phyloP scores from a whole-genome alignment of 116 monocot species.

The Posidonia oceanica region DNA sequence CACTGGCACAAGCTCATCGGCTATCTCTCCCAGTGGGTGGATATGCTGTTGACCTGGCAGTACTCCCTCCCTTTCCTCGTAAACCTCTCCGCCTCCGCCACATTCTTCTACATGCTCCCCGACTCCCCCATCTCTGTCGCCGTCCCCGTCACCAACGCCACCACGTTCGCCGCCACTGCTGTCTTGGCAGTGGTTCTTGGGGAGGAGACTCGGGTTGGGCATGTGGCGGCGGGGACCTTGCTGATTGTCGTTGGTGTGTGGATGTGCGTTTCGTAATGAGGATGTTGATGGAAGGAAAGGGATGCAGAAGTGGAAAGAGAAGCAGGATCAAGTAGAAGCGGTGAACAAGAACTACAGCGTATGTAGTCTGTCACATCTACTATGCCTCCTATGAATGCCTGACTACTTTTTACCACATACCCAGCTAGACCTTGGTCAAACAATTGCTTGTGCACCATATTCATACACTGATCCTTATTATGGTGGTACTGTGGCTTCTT shows the following conservation, averaged over 20 bases:
- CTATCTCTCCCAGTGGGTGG: conserved; percentile 27
- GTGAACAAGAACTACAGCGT: conserved; percentile 19
- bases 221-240: conserved; percentile 30
- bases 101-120: conserved; percentile 76
- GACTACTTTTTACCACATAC: conserved; percentile 36
- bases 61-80: conserved; percentile 72
- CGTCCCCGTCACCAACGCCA: conserved; percentile 94
- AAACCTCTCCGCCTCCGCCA: conserved; percentile 79
- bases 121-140: conserved; percentile 72
- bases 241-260: conserved; percentile 69
- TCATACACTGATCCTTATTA: conserved; percentile 56
- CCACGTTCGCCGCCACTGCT: conserved; percentile 85
- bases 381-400: conserved; percentile 24
- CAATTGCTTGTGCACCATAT: conserved; percentile 58
- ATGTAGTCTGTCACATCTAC: conserved; percentile 17
- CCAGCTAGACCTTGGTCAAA: conserved; percentile 61
- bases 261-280: conserved; percentile 43
- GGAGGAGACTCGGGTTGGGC: conserved; percentile 37
- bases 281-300: too few relatives aligned
- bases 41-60: conserved; percentile 60
- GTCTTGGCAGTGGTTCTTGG: conserved; percentile 49
- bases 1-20: too few relatives aligned
- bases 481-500: conserved; percentile 39
- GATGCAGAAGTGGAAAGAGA: too few relatives aligned
- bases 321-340: too few relatives aligned